Conservation (phyloP, 106 monocot genomes). For the Dendrobium nobile region DNA sequence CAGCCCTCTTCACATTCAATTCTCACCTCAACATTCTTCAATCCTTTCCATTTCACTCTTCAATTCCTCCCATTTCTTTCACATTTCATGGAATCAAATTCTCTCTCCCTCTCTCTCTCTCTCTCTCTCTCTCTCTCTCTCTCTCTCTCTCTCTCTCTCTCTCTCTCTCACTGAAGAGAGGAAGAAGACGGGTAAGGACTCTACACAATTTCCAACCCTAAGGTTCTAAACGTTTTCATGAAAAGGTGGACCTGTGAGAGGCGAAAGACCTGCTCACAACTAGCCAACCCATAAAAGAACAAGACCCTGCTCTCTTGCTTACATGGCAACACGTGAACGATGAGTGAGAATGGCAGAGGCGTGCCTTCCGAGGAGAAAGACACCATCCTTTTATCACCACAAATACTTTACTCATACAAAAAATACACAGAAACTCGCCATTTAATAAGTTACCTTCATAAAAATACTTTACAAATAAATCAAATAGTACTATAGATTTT, state of each 20-base stretch:
- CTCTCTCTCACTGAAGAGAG: neutral
- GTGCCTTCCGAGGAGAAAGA: conserved; percentile 30
- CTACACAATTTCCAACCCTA: conserved; percentile 24
- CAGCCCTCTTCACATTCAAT: conserved; percentile 8
- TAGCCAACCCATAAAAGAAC: conserved; percentile 53
- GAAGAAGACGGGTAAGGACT: neutral
- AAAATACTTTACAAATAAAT: no score
- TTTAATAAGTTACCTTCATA: no score
- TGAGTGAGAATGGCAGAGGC: conserved; percentile 26
- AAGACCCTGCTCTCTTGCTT: conserved; percentile 33
- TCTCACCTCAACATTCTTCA: neutral
- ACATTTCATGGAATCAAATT: no score
- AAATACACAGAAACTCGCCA: no score
- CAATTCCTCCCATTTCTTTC: neutral
- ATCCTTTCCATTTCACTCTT: neutral
- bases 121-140: neutral
- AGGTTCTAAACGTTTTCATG: conserved; percentile 31
- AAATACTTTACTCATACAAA: no score
- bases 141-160: neutral
- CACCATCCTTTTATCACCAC: conserved; percentile 4
- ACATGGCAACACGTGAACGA: conserved; percentile 65
- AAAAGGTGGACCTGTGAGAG: conserved; percentile 41
- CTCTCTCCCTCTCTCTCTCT: neutral
- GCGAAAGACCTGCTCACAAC: conserved; percentile 17
- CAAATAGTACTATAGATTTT: no score